These are phyloP conservation scores for Phytophthora parvispora DNA, from an alignment of 352 stramenopile genomes.

Conservation along the genomic window DNA sequence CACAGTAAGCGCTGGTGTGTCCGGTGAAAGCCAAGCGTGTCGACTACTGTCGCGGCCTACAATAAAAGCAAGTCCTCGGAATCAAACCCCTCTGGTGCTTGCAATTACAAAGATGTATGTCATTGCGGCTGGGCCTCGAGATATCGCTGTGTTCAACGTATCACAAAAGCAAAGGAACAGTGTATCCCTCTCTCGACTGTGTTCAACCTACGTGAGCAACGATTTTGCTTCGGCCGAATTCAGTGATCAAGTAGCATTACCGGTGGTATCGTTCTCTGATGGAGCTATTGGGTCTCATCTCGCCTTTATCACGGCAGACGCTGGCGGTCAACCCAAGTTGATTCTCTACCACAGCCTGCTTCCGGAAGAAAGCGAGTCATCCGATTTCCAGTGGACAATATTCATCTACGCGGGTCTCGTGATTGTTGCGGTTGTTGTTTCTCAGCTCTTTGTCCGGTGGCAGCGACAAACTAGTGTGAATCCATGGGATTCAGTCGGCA, in stretches of 20 bases:
- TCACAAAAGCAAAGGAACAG: slow-evolving; percentile 15
- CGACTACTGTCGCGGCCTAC: slow-evolving; percentile 22
- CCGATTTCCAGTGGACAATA: slow-evolving; percentile 33
- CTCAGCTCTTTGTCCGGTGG: slow-evolving; percentile 40
- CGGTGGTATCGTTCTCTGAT: slow-evolving; percentile 40
- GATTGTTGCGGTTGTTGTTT: slow-evolving; percentile 32
- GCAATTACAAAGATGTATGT: slow-evolving; percentile 26
- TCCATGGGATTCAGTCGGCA: slow-evolving; percentile 27
- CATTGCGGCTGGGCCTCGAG: slow-evolving; percentile 15
- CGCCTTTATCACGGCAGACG: slow-evolving; percentile 7
- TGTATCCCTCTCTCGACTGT: slow-evolving; percentile 17
- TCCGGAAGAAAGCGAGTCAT: slow-evolving; percentile 15
- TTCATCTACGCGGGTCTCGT: slow-evolving; percentile 26
- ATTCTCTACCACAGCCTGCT: slow-evolving; percentile 51
- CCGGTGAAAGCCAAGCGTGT: slow-evolving; percentile 9
- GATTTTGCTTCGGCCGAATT: neutral
- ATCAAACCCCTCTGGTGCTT: slow-evolving; percentile 6
- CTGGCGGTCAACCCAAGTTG: slow-evolving; percentile 7
- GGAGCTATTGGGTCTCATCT: slow-evolving; percentile 32
- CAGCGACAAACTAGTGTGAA: slow-evolving; percentile 22
- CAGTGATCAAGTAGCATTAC: neutral
- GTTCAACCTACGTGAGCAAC: neutral
- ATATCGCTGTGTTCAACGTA: slow-evolving; percentile 34
- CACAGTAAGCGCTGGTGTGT: slow-evolving; percentile 7
- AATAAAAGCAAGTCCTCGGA: neutral